Evolutionary conservation across 1,284 basidiomycete species (phyloP).

Genomic region (Puccinia sorghi): DNA sequence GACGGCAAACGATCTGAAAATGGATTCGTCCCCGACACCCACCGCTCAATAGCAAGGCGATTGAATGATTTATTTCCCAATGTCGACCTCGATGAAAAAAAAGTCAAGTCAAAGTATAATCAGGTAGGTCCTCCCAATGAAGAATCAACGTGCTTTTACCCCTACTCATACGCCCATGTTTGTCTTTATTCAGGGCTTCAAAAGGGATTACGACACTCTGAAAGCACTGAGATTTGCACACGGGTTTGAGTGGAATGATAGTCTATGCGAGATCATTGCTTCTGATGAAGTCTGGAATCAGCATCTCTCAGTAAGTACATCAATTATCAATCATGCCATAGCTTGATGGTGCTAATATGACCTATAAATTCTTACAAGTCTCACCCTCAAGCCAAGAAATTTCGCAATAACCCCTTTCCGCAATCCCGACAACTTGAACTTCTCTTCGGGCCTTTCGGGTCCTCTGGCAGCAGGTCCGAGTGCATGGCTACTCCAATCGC

Average conservation of each 20-base stretch:
- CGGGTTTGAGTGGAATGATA: conserved; percentile 32
- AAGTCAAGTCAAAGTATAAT: conserved; percentile 31
- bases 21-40: conserved; percentile 19
- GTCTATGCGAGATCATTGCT: conserved; percentile 10
- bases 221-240: conserved; percentile 13
- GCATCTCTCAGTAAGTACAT: conserved; percentile 10
- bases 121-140: neutral
- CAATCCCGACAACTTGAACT: conserved; percentile 27
- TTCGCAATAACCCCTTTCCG: conserved; percentile 18
- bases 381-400: conserved; percentile 23
- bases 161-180: neutral
- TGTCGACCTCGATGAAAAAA: conserved; percentile 22
- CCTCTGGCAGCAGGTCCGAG: neutral
- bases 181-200: neutral
- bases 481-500: neutral
- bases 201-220: conserved; percentile 25
- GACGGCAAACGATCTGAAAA: conserved; percentile 19
- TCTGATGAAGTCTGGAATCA: conserved; percentile 21
- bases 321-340: neutral
- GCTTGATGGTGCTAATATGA: neutral
- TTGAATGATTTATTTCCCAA: conserved; percentile 21
- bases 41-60: conserved; percentile 17
- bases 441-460: conserved; percentile 16
- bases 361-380: neutral
- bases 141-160: neutral